Base-by-base conservation (phyloP, 2,329 filamentous ascomycete genomes). In the Herpomyces periplanetae region DNA sequence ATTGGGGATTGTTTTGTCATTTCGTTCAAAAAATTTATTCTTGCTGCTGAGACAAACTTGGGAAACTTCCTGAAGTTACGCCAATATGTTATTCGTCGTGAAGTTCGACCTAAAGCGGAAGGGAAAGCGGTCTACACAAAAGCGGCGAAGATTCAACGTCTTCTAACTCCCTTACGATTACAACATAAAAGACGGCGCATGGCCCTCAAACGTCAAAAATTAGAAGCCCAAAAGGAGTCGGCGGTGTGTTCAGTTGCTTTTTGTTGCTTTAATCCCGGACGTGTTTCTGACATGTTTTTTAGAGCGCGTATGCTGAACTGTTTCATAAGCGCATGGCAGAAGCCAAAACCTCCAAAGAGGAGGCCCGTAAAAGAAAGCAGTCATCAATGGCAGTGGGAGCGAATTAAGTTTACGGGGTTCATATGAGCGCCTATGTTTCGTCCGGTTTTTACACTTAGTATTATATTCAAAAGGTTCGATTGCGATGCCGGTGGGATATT, bases 21-120 rank as follows among this genome's bases (percentile, higher is more conserved):
- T 6, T 5, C 6, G 17, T 10, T 12, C 14, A 15, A 15, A n/a
- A 15, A 15, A n/a, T 7, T 15, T 7, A 15, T 8, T 15, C 14
- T 15, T 9, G 14, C 8, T 15, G 7, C n/a, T 9, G 8, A 7
- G 7, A 15, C n/a, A 15, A 15, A n/a, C n/a, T 15, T 7, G 8
- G 7, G n/a, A 15, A 8, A 15, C 14, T 26, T 28, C 29, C 34
- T 35, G 40, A 51, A 75, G 65, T 65, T 80, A 49, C 75, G 80
- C 56, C 88, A 91, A 56, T 96, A 87, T 53, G 80, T 96, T 47
- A 91, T 96, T 41, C 80, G 80, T 45, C 80, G 80, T 45, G 80
- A 91, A 47, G 61, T 96, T 39, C 60, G 71, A 52, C 66, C 69
- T 43, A 85, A 85, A 64, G 65, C 62, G 41, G 80, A 91, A 57